phyloP scores from a whole-genome alignment of 2,329 filamentous ascomycete species.

The Sporothrix schenckii region DNA sequence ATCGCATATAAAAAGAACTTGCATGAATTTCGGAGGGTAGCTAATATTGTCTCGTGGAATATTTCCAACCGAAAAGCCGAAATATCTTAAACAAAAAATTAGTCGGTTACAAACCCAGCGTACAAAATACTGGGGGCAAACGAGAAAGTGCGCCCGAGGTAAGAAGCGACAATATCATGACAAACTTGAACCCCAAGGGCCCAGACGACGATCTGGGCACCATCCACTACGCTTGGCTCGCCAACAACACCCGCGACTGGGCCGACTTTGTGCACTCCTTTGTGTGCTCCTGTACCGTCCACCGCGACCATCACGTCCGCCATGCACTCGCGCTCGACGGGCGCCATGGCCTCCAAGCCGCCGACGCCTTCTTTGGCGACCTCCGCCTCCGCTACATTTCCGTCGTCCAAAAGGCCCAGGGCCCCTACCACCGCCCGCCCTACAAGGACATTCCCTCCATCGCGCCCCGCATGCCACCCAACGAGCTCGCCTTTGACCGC shows the following conservation, averaged over 20 bases:
- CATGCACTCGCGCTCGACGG: neutral
- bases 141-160: neutral
- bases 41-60: too few species aligned
- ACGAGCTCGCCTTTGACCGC: conserved; percentile 4
- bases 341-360: neutral
- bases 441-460: neutral
- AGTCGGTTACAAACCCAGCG: neutral
- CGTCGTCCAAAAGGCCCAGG: neutral
- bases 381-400: conserved; percentile 11
- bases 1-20: neutral
- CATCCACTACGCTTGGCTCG: conserved; percentile 15
- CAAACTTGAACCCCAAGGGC: neutral
- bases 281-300: neutral
- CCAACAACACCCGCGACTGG: conserved; percentile 18
- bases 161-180: neutral
- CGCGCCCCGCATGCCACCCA: neutral
- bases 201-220: neutral
- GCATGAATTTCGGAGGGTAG: neutral
- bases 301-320: neutral
- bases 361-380: neutral
- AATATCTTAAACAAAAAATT: too few species aligned
- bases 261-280: conserved; percentile 14
- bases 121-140: neutral
- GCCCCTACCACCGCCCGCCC: neutral
- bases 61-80: neutral